These are phyloP conservation scores for Pseudevernia furfuracea DNA, from an alignment of 495 filamentous ascomycete species.

Conservation along the genomic window DNA sequence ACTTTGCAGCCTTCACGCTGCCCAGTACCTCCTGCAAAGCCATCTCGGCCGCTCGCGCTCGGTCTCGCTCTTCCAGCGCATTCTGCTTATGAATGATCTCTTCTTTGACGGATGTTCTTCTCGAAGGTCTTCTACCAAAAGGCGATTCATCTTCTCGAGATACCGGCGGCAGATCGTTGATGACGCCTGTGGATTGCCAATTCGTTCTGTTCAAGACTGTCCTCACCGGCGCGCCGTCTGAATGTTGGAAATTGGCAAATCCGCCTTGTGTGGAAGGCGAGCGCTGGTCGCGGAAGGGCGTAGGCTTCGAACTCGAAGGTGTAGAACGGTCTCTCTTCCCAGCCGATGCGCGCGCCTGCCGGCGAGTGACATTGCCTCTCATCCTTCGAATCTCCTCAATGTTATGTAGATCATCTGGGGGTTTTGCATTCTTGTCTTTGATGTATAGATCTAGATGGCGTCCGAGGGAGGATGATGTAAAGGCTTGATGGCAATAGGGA, in stretches of 20 bases:
- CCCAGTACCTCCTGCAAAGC: slow-evolving; percentile 73
- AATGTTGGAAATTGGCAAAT: slow-evolving; percentile 29
- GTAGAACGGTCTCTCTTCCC: slow-evolving; percentile 46
- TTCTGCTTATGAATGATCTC: slow-evolving; percentile 23
- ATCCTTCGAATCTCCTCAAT: slow-evolving; percentile 78
- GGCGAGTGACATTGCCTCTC: slow-evolving; percentile 72
- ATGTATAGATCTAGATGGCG: slow-evolving; percentile 88
- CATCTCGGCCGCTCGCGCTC: slow-evolving; percentile 69
- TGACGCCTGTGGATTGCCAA: slow-evolving; percentile 76
- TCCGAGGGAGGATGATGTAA: slow-evolving; percentile 88
- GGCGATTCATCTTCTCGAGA: slow-evolving; percentile 33
- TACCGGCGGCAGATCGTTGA: slow-evolving; percentile 60
- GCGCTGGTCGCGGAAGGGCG: slow-evolving; percentile 21
- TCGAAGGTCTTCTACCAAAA: slow-evolving; percentile 22
- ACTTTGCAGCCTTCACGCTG: slow-evolving; percentile 77
- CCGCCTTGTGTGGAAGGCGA: slow-evolving; percentile 20
- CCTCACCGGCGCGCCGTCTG: slow-evolving; percentile 35
- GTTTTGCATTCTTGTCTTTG: slow-evolving; percentile 75
- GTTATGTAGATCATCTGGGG: slow-evolving; percentile 77
- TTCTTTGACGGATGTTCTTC: slow-evolving; percentile 25
- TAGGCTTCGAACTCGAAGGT: slow-evolving; percentile 22
- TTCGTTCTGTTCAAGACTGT: slow-evolving; percentile 53
- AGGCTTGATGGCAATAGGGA: slow-evolving; percentile 74
- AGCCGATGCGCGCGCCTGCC: slow-evolving; percentile 60
- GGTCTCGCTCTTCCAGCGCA: slow-evolving; percentile 57